Conservation (phyloP, 1,139 yeast genomes). For the Taiozyma sp. region DNA sequence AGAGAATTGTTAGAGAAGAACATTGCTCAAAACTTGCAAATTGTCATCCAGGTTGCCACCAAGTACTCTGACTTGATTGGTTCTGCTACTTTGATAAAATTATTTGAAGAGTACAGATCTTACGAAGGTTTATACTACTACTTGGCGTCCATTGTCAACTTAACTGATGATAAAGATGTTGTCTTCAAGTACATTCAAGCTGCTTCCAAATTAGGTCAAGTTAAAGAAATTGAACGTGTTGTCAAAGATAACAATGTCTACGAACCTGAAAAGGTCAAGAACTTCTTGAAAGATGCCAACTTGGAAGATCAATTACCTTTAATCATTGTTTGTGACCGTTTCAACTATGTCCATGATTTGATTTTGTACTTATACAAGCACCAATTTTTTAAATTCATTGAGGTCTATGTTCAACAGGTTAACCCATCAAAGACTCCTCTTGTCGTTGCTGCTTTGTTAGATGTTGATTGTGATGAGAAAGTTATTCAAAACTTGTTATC, state of each 20-base stretch:
- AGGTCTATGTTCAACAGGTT: constrained; percentile 95
- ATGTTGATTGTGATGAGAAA: constrained; percentile 93
- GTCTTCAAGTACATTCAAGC: constrained; percentile 94
- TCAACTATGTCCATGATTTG: constrained; percentile 87
- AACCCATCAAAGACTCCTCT: constrained; percentile 95
- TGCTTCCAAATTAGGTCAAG: constrained; percentile 86
- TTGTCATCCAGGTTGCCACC: constrained; percentile 93
- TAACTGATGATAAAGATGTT: constrained; percentile 91
- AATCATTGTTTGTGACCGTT: constrained; percentile 94
- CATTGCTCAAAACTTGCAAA: constrained; percentile 84
- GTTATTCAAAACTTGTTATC: constrained; percentile 76
- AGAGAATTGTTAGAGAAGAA: constrained; percentile 80
- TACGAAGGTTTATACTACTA: constrained; percentile 93
- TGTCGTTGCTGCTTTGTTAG: constrained; percentile 92
- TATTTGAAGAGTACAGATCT: constrained; percentile 91
- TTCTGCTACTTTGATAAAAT: constrained; percentile 72
- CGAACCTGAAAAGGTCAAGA: constrained; percentile 96
- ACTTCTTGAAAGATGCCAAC: constrained; percentile 89
- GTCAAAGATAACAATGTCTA: constrained; percentile 92
- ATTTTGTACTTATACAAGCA: constrained; percentile 90
- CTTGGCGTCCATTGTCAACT: constrained; percentile 86
- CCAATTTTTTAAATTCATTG: constrained; percentile 92
- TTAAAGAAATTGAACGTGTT: constrained; percentile 90
- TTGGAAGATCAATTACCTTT: constrained; percentile 94
- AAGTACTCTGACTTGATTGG: constrained; percentile 95